Base-by-base conservation (phyloP, 345 rosid species). In the Rhizophora mangle region DNA sequence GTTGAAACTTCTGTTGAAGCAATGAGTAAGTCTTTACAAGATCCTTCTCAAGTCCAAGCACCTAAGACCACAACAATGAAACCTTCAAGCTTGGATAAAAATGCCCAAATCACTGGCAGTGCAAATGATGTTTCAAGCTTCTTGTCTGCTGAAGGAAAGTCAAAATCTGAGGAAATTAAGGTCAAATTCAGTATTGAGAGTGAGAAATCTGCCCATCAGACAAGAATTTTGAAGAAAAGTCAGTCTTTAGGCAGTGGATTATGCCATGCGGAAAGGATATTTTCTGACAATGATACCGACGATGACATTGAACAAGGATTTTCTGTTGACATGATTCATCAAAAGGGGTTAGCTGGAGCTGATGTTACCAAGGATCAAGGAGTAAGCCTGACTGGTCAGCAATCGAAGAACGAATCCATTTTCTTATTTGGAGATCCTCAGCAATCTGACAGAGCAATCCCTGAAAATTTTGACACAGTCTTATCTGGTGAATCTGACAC, bases 171-270 rank as follows among this genome's bases (percentile, higher is more conserved):
- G 71, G 88, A 87, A 70, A 75, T 81, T 26, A 79, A 78, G 60
- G 79, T 73, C 16, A 65, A 43, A 43, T 43, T 43, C 49, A 43
- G 18, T 13, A 43, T 43, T 13, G 49, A 43, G 49, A 43, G 18
- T 43, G 49, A 43, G 49, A 43, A 11, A 43, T 43, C 49, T 43
- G 49, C 49, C 16, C 49, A 59, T 69, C 71, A 69, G 64, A 66
- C 68, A 39, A 67, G 49, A 2, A 69, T 68, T 71, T 79, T 91
- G 59, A 89, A 85, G 86, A 95, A 90, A 77, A 86, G 92, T 67
- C 85, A 72, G 60, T 95, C 99, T 62, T 84, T 84, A 26, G 97
- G 95, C 53, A 81, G 84, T 79, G 79, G 74, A 60, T 77, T 87
- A 21, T 85, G 81, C 76, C 71, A 74, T 68, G 83, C 81, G 63